phyloP scores from a whole-genome alignment of 2,329 filamentous ascomycete species.

The Colletotrichum abscissum region DNA sequence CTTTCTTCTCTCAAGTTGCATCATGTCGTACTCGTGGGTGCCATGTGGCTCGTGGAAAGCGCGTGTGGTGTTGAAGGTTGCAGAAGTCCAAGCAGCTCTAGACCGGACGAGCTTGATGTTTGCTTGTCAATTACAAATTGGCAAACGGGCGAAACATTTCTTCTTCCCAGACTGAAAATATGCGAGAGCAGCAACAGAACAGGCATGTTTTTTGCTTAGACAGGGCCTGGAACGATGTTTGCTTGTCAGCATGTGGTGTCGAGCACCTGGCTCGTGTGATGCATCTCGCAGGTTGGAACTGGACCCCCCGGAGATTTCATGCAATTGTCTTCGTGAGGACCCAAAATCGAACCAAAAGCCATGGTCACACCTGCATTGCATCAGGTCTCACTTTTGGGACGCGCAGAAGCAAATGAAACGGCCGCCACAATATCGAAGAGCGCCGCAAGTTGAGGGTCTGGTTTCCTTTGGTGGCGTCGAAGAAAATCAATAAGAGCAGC shows the following conservation, averaged over 20 bases:
- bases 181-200: conserved; percentile 3
- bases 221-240: background rate
- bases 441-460: background rate
- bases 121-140: conserved; percentile 13
- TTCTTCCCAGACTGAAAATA: conserved; percentile 1
- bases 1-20: conserved; percentile 3
- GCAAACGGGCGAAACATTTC: conserved; percentile 5
- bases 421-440: conserved; percentile 3
- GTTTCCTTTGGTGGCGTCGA: background rate
- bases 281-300: background rate
- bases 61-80: background rate
- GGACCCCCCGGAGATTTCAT: background rate
- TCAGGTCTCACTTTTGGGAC: conserved; percentile 15
- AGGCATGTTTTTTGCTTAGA: background rate
- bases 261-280: background rate
- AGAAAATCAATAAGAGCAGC: background rate
- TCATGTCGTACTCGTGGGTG: conserved; percentile 13
- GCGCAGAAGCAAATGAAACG: conserved; percentile 8
- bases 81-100: conserved; percentile 10
- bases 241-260: background rate
- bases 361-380: conserved; percentile 2
- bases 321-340: background rate
- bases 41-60: conserved; percentile 9
- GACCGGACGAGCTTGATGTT: conserved; percentile 1
- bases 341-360: background rate